Base-by-base conservation (phyloP, 495 filamentous ascomycete species). In the Aspergillus bridgeri region DNA sequence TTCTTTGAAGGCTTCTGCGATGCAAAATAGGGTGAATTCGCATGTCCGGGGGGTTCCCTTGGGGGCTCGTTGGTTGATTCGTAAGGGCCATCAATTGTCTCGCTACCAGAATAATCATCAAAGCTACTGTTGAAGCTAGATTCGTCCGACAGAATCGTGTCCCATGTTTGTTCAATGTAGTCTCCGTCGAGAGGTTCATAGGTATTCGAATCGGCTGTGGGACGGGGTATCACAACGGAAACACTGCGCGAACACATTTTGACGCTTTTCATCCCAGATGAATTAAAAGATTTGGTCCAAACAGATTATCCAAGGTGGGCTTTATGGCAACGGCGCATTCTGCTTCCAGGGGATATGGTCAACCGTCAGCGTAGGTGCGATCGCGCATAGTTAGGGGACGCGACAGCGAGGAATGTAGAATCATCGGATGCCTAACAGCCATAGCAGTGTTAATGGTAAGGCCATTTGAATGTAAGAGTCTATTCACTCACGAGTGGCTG, bases 131-230 rank as follows among this genome's bases (percentile, higher is more conserved):
- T 65, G n/a, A 67, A 55, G 38, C 48, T 66, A 5, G 57, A 53
- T 29, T 69, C 61, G 21, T 70, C 65, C 3, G 61, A 59, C 11
- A 75, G 53, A 18, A 73, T 75, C 19, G 53, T 13, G 6, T 75
- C 61, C 9, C 68, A 18, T 1, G 60, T 61, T 11, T 49, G 57
- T 2, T 57, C 54, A 19, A 60, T 48, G 19, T 23, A 25, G 1
- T 60, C 47, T 18, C 63, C 60, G 24, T 62, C 48, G 38, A 69
- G 65, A 1, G 54, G 52, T 23, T 66, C 52, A 53, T 66, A 68
- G 6, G 57, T 55, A 18, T 59, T 38, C 18, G 57, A 38, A 17
- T 71, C 58, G 52, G 63, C 27, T 9, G 59, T 42, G 0, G 66
- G 68, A 45, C 60, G 57, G n/a, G 62, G 56, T 4, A 63, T 45